A percentile compares a stretch with the other conserved stretches of the same genome.
These are phyloP conservation scores for Chaetomiaceae sp. DNA, from an alignment of 2,329 filamentous ascomycete species.

Conservation along the genomic window DNA sequence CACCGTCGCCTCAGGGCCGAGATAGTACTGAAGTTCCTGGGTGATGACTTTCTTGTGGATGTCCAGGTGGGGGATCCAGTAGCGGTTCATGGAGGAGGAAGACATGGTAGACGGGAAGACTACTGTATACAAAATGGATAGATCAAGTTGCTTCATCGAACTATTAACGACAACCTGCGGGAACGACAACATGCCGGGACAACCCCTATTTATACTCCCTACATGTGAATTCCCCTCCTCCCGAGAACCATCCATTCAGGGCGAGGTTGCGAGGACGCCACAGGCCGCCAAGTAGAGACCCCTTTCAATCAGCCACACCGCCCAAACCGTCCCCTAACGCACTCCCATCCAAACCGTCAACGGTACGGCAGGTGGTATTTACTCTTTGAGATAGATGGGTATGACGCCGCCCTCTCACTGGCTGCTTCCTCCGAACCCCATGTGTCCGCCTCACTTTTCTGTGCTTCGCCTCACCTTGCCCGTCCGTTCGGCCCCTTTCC, in stretches of 20 bases:
- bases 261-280: slow-evolving; percentile 18
- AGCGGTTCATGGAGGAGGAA: slow-evolving; percentile 47
- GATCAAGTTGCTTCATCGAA: not conserved
- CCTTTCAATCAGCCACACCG: slow-evolving; percentile 17
- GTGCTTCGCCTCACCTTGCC: slow-evolving; percentile 28
- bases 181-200: not conserved
- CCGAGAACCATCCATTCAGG: slow-evolving; percentile 14
- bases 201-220: slow-evolving; percentile 19
- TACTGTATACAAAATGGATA: too few species aligned
- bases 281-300: slow-evolving; percentile 16
- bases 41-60: slow-evolving; percentile 59
- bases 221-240: not conserved
- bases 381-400: too few species aligned
- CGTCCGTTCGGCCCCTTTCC: not conserved
- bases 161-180: too few species aligned
- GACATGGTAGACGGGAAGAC: slow-evolving; percentile 35
- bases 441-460: too few species aligned
- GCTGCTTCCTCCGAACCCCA: slow-evolving; percentile 1
- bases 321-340: slow-evolving; percentile 18
- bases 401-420: slow-evolving; percentile 15
- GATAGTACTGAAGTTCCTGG: slow-evolving; percentile 53
- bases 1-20: slow-evolving; percentile 55
- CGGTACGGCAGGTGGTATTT: slow-evolving; percentile 15
- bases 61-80: slow-evolving; percentile 57
- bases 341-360: slow-evolving; percentile 17